phyloP scores from a whole-genome alignment of 495 filamentous ascomycete species.

The Annulohypoxylon moriforme region DNA sequence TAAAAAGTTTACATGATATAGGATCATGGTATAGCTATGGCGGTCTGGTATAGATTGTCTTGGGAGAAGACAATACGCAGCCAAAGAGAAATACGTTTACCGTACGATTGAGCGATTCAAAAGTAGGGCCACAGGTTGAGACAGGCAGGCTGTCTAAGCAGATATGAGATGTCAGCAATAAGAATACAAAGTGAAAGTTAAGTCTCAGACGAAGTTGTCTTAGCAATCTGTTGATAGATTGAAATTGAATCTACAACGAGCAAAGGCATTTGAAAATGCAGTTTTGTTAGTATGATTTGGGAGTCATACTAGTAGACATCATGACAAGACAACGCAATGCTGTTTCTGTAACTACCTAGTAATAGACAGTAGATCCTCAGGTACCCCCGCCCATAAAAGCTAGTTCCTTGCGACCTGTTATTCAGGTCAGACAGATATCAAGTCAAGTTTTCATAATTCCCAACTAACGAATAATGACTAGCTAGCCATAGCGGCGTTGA shows the following conservation, averaged over 20 bases:
- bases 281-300: background rate
- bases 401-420: no score
- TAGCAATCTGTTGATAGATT: background rate
- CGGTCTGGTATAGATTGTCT: background rate
- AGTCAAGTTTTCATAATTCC: background rate
- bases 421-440: no score
- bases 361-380: background rate
- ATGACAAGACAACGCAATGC: background rate
- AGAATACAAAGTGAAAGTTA: constrained; percentile 12
- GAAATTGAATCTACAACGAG: constrained; percentile 4
- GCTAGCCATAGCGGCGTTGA: background rate
- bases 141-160: constrained; percentile 10
- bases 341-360: background rate
- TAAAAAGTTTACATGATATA: background rate
- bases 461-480: constrained; percentile 4
- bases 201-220: constrained; percentile 11
- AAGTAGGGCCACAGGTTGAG: constrained; percentile 12
- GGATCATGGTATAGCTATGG: background rate
- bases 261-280: constrained; percentile 3
- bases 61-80: background rate
- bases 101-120: constrained; percentile 8
- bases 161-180: background rate
- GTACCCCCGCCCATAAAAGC: no score
- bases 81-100: constrained; percentile 18
- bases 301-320: background rate